These are phyloP conservation scores for Kwoniella bestiolae DNA, from an alignment of 768 basidiomycete genomes.

Conservation along the genomic window DNA sequence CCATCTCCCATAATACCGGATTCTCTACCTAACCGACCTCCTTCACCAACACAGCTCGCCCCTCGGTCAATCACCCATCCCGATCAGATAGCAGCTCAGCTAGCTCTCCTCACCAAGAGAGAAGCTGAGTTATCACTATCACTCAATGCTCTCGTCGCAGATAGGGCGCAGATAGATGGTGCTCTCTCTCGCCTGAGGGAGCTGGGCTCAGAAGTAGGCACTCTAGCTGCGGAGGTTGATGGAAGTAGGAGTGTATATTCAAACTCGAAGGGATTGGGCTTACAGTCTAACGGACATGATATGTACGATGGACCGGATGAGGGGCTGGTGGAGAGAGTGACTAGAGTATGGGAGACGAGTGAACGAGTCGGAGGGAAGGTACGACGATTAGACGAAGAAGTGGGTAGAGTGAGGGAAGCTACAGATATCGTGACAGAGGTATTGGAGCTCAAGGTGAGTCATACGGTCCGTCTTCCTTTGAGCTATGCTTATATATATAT, in stretches of 20 bases:
- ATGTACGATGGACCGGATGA: slow-evolving; percentile 58
- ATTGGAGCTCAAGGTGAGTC: slow-evolving; percentile 89
- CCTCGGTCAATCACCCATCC: slow-evolving; percentile 44
- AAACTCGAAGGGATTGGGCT: slow-evolving; percentile 47
- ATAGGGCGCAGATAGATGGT: slow-evolving; percentile 67
- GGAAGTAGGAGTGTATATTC: slow-evolving; percentile 8
- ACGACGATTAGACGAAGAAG: slow-evolving; percentile 85
- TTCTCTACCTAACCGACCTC: slow-evolving; percentile 15
- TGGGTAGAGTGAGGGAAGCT: slow-evolving; percentile 84
- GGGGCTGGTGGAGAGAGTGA: slow-evolving; percentile 54
- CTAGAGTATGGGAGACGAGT: slow-evolving; percentile 56
- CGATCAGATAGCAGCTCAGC: slow-evolving; percentile 46
- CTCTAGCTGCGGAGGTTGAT: slow-evolving; percentile 37
- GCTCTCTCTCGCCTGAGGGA: slow-evolving; percentile 37
- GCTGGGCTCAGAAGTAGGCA: slow-evolving; percentile 34
- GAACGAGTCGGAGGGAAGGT: slow-evolving; percentile 92
- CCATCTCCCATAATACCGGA: slow-evolving; percentile 28
- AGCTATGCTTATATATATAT: too few species aligned
- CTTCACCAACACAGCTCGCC: slow-evolving; percentile 17
- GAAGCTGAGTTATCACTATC: slow-evolving; percentile 76
- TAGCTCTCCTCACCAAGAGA: slow-evolving; percentile 66
- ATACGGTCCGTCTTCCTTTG: too few species aligned
- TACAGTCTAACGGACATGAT: slow-evolving; percentile 72
- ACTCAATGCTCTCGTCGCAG: slow-evolving; percentile 71
- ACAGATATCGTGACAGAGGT: slow-evolving; percentile 90